Base-by-base conservation (phyloP, 495 filamentous ascomycete species). In the Talaromyces stipitatus region DNA sequence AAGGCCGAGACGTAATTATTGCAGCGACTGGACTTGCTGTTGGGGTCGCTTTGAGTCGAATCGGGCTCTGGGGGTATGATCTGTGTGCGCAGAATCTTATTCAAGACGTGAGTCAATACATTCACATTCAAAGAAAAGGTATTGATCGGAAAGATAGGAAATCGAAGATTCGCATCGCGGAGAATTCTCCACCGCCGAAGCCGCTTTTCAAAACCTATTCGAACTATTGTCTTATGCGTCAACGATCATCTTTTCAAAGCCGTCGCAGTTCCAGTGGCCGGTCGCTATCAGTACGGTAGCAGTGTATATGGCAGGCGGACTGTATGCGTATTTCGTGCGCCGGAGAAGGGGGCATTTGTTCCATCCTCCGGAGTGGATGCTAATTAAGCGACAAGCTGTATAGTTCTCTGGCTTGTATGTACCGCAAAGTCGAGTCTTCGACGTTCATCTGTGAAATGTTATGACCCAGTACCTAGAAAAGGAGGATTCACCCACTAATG, bases 31-130 rank as follows among this genome's bases (percentile, higher is more conserved):
- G 71, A 9, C 66, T 88, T 12, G 75, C 80, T 2, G 66, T 62
- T 3, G 82, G 79, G 0, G 78, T 82, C 0, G 74, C 78, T 0
- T 27, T 85, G 10, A 88, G 85, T 54, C 74, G 87, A 0, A 32
- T 87, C 5, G 86, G 87, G 0, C 71, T 90, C 0, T 84, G 86
- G 79, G 82, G 85, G 0, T 89, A 83, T 57, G 87, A 90, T 62
- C 69, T 90, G 2, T 81, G 75, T 26, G 80, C 72, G 7, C 87
- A 90, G 61, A 74, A 76, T 46, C 74, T 89, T 11, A 72, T 89
- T 0, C 87, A 89, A 63, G 83, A 85, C 60, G 84, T 85, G 61
- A 62, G 74, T 0, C 7, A 41, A 38, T n/a, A 6, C 12, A 5
- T 4, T 41, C n/a, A n/a, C n/a, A 5, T n/a, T 6, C 5, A 18